Evolutionary conservation across 345 rosid genomes (phyloP).

Genomic region (Syzygium grande): DNA sequence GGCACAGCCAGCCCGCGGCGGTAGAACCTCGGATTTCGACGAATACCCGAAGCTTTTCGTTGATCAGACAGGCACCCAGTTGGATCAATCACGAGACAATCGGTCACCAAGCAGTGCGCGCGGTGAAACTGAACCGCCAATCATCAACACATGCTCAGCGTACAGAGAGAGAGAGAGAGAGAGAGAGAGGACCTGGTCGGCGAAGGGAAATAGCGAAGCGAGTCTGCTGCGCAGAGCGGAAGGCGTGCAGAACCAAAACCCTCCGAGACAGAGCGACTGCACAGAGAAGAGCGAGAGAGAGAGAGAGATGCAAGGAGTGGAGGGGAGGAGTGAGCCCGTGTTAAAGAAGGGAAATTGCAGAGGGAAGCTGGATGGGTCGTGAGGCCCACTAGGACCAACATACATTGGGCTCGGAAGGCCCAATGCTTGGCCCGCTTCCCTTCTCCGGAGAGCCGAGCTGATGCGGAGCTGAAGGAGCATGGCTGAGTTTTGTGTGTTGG

Average conservation of each 20-base stretch:
- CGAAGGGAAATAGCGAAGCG: not conserved
- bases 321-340: not conserved
- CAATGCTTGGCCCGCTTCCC: not conserved
- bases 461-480: not conserved
- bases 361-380: not conserved
- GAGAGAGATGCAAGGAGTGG: not conserved
- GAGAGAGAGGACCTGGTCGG: not conserved
- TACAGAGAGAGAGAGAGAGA: too few relatives aligned
- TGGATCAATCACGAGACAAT: not conserved
- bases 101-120: not conserved
- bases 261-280: not conserved
- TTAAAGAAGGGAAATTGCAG: not conserved
- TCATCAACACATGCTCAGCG: not conserved
- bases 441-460: not conserved
- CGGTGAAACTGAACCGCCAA: not conserved
- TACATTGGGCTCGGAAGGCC: not conserved
- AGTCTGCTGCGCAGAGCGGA: not conserved
- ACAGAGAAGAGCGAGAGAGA: not conserved
- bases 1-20: not conserved
- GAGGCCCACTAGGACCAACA: not conserved
- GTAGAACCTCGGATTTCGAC: not conserved
- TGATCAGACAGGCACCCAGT: not conserved
- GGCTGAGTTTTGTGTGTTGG: not conserved
- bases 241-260: not conserved
- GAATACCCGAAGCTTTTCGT: not conserved